These are phyloP conservation scores for Escovopsis sp. DNA, from an alignment of 2,329 filamentous ascomycete genomes.

Conservation along the genomic window DNA sequence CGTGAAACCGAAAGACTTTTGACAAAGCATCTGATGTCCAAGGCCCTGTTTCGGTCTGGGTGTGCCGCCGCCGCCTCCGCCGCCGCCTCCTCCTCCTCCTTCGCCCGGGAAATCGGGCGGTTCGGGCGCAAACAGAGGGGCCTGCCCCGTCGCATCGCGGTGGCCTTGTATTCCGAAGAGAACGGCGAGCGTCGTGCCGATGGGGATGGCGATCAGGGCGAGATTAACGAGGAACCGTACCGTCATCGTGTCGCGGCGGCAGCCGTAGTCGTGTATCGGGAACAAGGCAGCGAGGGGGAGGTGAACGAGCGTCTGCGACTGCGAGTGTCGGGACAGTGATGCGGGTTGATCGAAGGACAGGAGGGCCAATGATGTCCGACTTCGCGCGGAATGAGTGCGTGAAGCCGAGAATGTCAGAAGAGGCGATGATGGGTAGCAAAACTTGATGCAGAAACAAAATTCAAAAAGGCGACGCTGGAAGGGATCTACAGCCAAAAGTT, in stretches of 20 bases:
- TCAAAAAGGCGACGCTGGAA: too few relatives aligned
- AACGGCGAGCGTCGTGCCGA: conserved; percentile 32
- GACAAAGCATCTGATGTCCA: conserved; percentile 23
- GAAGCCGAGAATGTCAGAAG: conserved; percentile 2
- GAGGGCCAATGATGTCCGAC: conserved; percentile 2
- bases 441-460: too few relatives aligned
- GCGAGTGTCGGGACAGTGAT: conserved; percentile 2
- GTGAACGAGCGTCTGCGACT: conserved; percentile 6
- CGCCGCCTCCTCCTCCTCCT: conserved; percentile 11
- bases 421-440: too few relatives aligned
- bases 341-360: conserved; percentile 1
- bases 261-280: background rate
- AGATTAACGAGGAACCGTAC: conserved; percentile 32
- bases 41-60: conserved; percentile 15
- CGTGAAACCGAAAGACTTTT: conserved; percentile 28
- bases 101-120: conserved; percentile 6
- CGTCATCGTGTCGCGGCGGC: conserved; percentile 16
- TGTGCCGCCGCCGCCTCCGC: conserved; percentile 9
- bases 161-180: conserved; percentile 32
- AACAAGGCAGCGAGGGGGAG: too few relatives aligned
- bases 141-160: conserved; percentile 24
- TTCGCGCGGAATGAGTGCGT: background rate
- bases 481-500: too few relatives aligned
- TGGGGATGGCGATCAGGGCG: conserved; percentile 31
- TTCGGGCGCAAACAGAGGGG: conserved; percentile 26